Evolutionary conservation across 768 basidiomycete species (phyloP), one percentile per base, ranked within the genome.

Genomic region (Melanogaster broomeanus): DNA sequence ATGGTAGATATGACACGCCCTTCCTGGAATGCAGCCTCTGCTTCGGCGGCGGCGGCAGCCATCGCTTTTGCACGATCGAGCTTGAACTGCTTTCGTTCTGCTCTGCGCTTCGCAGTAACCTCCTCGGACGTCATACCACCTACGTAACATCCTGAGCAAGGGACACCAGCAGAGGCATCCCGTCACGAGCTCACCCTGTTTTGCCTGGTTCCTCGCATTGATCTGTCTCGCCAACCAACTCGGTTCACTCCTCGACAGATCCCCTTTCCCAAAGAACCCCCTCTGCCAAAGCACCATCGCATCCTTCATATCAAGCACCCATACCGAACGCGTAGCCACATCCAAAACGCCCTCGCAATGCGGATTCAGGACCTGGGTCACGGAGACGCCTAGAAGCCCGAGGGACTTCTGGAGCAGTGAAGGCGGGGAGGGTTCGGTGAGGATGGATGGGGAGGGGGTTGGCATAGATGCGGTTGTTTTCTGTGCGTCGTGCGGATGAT

Each of bases 221-320:
- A 88, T 75, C 60, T 91, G 86, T 41, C 97, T 75, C 18, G 85
- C 81, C 52, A 86, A 74, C 97, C 97, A 99, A 49, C 84, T 92
- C 8, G 96, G 95, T 68, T 99, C 97, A 68, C 94, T 97, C 51
- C 97, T 72, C 35, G 92, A 95, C 46, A 99, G 74, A 64, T 90
- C 89, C 1, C 97, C 97, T 69, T 99, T 99, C 21, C 97, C 97
- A 67, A 98, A 99, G 73, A 98, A 98, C 0, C 97, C 97, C 53
- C 89, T 73, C 41, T 82, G 75, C 90, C 97, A 99, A 33, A 98
- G 77, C 5, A 86, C 71, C 56, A 76, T 76, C 39, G 84, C 83
- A 64, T 93, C 83, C 21, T 70, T 76, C 24, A 74, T 68, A 51
- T 85, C 78, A 0, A 79, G 73, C 3, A 98, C 78, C 93, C 93